A percentile compares a stretch with the other conserved stretches of the same genome.
Evolutionary conservation across 2,329 filamentous ascomycete genomes (phyloP).

Genomic region (Sarocladium oryzae): DNA sequence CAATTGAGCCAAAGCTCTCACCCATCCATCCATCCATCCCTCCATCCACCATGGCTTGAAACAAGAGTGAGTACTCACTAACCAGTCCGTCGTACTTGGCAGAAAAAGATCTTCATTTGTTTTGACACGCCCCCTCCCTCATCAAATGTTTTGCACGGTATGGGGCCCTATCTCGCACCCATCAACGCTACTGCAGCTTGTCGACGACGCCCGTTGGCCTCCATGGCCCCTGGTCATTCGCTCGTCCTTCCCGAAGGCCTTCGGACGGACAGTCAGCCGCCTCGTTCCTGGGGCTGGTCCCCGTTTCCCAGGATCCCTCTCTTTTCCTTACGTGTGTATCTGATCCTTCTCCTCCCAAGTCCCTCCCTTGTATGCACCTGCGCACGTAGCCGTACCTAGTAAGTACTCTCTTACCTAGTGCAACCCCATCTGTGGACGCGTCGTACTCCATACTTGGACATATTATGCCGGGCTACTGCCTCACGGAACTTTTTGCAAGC

Average conservation of each 20-base stretch:
- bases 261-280: not conserved
- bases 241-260: not conserved
- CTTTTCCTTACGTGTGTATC: not conserved
- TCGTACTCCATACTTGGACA: too few species aligned
- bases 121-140: not conserved
- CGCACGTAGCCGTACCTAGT: too few species aligned
- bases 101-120: not conserved
- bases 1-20: too few species aligned
- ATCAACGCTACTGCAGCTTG: not conserved
- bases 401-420: too few species aligned
- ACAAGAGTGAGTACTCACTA: not conserved
- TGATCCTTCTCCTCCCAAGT: not conserved
- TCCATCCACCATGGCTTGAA: not conserved
- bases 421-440: too few species aligned
- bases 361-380: too few species aligned
- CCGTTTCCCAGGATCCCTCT: not conserved
- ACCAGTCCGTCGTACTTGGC: not conserved
- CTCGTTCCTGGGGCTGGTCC: constrained; percentile 6
- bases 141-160: too few species aligned
- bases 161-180: not conserved
- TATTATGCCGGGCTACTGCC: not conserved
- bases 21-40: too few species aligned
- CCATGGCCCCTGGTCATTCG: not conserved
- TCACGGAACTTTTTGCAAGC: not conserved
- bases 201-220: not conserved